phyloP scores from a whole-genome alignment of 2,329 filamentous ascomycete genomes.

The Amesomyces nigricolor region DNA sequence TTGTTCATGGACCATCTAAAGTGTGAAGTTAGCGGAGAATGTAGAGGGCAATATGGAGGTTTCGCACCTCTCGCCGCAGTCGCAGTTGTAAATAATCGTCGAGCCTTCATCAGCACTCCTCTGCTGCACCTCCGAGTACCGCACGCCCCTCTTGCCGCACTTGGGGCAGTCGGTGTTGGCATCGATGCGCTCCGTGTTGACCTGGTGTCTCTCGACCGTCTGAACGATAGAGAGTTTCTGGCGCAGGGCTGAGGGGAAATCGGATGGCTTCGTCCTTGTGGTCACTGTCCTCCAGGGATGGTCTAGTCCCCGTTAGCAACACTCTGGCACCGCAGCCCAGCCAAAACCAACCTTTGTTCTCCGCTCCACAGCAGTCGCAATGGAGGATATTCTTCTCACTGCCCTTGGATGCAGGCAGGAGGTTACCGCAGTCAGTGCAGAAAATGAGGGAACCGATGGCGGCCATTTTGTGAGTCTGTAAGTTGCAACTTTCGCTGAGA shows the following conservation, averaged over 20 bases:
- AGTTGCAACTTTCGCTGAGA: background rate
- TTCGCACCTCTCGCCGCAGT: conserved; percentile 75
- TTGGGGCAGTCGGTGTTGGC: conserved; percentile 68
- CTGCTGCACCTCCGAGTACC: conserved; percentile 77
- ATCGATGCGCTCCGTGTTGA: conserved; percentile 61
- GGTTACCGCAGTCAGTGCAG: conserved; percentile 86
- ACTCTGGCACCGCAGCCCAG: background rate
- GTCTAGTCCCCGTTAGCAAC: conserved; percentile 19
- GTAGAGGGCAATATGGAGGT: background rate
- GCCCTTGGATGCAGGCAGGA: conserved; percentile 75
- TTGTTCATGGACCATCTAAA: conserved; percentile 28
- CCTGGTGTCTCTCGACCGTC: conserved; percentile 69
- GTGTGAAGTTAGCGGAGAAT: conserved; percentile 13
- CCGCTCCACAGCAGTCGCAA: conserved; percentile 81
- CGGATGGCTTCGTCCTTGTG: conserved; percentile 79
- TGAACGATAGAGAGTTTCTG: conserved; percentile 86
- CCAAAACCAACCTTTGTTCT: conserved; percentile 65
- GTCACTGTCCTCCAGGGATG: conserved; percentile 49
- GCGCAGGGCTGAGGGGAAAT: conserved; percentile 85
- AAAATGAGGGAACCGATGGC: conserved; percentile 88
- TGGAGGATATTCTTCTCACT: conserved; percentile 67
- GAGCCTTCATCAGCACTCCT: conserved; percentile 92
- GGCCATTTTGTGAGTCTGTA: conserved; percentile 54
- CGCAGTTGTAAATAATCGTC: conserved; percentile 84
- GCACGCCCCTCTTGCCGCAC: conserved; percentile 77